These are phyloP conservation scores for Lentinula detonsa DNA, from an alignment of 768 basidiomycete species.

Conservation along the genomic window DNA sequence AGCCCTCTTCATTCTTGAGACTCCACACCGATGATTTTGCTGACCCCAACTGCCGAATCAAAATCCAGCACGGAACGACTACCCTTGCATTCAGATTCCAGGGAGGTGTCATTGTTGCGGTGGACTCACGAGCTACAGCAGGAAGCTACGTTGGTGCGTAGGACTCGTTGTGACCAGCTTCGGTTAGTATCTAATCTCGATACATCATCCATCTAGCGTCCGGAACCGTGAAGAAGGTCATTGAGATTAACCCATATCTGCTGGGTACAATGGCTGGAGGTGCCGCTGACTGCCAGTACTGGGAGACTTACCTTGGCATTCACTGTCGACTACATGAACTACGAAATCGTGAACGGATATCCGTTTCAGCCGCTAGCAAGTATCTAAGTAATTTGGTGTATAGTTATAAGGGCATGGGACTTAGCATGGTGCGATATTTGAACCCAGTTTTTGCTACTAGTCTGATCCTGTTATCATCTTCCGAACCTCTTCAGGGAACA, in stretches of 20 bases:
- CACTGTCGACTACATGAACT: slow-evolving; percentile 97
- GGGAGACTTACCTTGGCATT: slow-evolving; percentile 99
- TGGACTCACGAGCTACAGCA: slow-evolving; percentile 97
- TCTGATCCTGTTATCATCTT: background rate
- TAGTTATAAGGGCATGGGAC: slow-evolving; percentile 97
- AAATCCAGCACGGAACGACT: slow-evolving; percentile 98
- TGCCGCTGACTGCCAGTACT: slow-evolving; percentile 96
- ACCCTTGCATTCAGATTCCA: slow-evolving; percentile 95
- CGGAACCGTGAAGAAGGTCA: slow-evolving; percentile 98
- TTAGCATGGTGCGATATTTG: slow-evolving; percentile 80
- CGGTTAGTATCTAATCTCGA: slow-evolving; percentile 6
- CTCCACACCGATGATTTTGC: slow-evolving; percentile 95
- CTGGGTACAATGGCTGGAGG: slow-evolving; percentile 99
- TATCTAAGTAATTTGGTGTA: slow-evolving; percentile 97
- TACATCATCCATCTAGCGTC: slow-evolving; percentile 52
- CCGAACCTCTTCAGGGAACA: slow-evolving; percentile 60
- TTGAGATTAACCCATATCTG: slow-evolving; percentile 98
- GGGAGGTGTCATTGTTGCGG: slow-evolving; percentile 98
- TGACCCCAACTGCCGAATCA: slow-evolving; percentile 91
- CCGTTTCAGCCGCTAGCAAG: slow-evolving; percentile 98
- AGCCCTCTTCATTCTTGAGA: slow-evolving; percentile 90
- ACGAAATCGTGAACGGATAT: slow-evolving; percentile 93
- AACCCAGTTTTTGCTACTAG: too few relatives aligned
- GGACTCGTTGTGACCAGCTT: background rate
- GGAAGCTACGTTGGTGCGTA: slow-evolving; percentile 91